These are phyloP conservation scores for Russula emetica DNA, from an alignment of 768 basidiomycete genomes.

Conservation along the genomic window DNA sequence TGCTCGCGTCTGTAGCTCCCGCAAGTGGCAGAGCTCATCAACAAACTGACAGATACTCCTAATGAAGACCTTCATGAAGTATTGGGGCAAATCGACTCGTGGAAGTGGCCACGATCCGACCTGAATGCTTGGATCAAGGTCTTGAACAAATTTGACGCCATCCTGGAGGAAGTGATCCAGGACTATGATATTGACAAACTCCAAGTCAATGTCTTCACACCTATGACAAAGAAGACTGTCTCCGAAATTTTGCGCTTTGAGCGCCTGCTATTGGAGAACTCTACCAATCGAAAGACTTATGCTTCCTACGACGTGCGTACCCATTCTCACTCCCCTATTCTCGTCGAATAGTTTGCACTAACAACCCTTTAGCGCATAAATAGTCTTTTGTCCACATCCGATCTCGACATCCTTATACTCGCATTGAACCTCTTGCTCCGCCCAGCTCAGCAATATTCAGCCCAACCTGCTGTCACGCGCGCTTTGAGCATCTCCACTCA, in stretches of 20 bases:
- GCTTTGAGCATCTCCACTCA: constrained; percentile 77
- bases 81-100: constrained; percentile 65
- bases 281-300: constrained; percentile 95
- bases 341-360: background rate
- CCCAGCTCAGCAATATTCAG: constrained; percentile 92
- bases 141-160: constrained; percentile 90
- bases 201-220: constrained; percentile 75
- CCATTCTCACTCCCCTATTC: constrained; percentile 13
- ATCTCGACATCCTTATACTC: constrained; percentile 81
- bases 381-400: constrained; percentile 80
- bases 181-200: constrained; percentile 84
- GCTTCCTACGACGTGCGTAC: constrained; percentile 91
- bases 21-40: constrained; percentile 77
- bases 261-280: constrained; percentile 89
- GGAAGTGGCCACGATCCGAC: constrained; percentile 96
- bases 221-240: constrained; percentile 65
- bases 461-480: constrained; percentile 78
- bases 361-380: constrained; percentile 66
- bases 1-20: constrained; percentile 51
- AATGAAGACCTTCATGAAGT: constrained; percentile 68
- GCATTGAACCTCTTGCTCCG: constrained; percentile 84
- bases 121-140: constrained; percentile 95
- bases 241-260: constrained; percentile 85
- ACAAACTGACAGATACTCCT: constrained; percentile 57
- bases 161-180: constrained; percentile 76